A percentile compares a stretch with the other conserved stretches of the same genome.
Evolutionary conservation across 169 alveolate genomes (phyloP).

Genomic region (Eimeria brunetti): DNA sequence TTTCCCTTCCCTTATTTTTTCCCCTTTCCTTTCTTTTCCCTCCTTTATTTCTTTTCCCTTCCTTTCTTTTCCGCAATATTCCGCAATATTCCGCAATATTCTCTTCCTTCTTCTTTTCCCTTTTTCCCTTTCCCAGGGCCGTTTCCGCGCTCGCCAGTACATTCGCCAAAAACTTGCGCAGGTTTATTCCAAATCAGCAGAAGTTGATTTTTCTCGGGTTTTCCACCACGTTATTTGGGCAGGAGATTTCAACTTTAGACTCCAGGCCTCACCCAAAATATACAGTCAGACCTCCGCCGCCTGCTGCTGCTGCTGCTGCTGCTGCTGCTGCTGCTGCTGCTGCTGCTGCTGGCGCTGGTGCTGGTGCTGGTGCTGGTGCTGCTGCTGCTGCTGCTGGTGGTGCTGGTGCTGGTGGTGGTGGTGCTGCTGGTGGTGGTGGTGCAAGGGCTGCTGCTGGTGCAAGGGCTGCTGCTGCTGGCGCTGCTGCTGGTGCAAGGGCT

Average conservation of each 20-base stretch:
- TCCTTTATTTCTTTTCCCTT: background rate
- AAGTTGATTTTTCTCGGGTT: slow-evolving; percentile 86
- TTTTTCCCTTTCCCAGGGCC: slow-evolving; percentile 48
- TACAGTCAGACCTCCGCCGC: slow-evolving; percentile 17
- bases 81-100: no score
- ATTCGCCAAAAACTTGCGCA: slow-evolving; percentile 84
- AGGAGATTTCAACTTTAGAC: slow-evolving; percentile 91
- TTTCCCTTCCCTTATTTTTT: no score
- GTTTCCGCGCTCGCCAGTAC: slow-evolving; percentile 85
- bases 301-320: no score
- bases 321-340: slow-evolving; percentile 5
- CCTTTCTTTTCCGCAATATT: background rate
- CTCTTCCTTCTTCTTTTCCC: background rate
- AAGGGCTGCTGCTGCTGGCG: no score
- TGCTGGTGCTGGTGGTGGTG: no score
- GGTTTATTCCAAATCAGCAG: slow-evolving; percentile 84
- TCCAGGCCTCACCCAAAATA: slow-evolving; percentile 68
- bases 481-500: no score
- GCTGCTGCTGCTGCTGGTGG: background rate
- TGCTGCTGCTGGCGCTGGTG: background rate
- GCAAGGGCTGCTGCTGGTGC: no score
- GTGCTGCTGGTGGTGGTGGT: no score
- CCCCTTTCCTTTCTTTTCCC: background rate
- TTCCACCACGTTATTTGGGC: slow-evolving; percentile 93
- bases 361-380: background rate